phyloP scores from a whole-genome alignment of 2,329 filamentous ascomycete genomes.

The Neonectria faginata region DNA sequence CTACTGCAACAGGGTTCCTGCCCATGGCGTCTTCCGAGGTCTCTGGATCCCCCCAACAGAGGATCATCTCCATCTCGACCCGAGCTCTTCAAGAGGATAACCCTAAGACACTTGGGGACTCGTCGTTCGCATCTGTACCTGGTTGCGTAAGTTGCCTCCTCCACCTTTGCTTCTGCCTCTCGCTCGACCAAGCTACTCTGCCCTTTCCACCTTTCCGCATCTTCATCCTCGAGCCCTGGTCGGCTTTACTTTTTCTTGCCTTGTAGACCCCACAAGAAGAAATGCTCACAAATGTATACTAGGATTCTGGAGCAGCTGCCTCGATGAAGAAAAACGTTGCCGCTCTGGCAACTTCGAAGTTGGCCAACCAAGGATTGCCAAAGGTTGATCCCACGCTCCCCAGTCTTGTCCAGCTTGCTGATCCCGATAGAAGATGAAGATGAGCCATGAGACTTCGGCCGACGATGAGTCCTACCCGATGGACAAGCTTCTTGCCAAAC shows the following conservation, averaged over 20 bases:
- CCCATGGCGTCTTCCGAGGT: constrained; percentile 49
- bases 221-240: neutral
- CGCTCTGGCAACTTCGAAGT: constrained; percentile 64
- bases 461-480: constrained; percentile 64
- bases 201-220: neutral
- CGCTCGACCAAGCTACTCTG: neutral
- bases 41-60: constrained; percentile 46
- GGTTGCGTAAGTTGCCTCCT: constrained; percentile 35
- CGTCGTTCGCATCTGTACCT: constrained; percentile 25
- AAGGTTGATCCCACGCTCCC: constrained; percentile 57
- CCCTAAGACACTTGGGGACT: constrained; percentile 28
- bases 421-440: constrained; percentile 60
- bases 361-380: constrained; percentile 65
- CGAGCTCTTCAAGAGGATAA: constrained; percentile 40
- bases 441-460: constrained; percentile 56
- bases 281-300: constrained; percentile 22
- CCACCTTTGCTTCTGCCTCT: neutral
- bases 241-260: neutral
- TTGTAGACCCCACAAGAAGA: neutral
- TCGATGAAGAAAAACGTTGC: constrained; percentile 58
- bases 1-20: neutral
- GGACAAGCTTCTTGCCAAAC: constrained; percentile 79
- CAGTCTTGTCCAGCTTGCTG: constrained; percentile 34
- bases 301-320: constrained; percentile 38
- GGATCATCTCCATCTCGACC: constrained; percentile 31